Conservation (phyloP, 208 protist genomes). For the Trichomonas tenax region DNA sequence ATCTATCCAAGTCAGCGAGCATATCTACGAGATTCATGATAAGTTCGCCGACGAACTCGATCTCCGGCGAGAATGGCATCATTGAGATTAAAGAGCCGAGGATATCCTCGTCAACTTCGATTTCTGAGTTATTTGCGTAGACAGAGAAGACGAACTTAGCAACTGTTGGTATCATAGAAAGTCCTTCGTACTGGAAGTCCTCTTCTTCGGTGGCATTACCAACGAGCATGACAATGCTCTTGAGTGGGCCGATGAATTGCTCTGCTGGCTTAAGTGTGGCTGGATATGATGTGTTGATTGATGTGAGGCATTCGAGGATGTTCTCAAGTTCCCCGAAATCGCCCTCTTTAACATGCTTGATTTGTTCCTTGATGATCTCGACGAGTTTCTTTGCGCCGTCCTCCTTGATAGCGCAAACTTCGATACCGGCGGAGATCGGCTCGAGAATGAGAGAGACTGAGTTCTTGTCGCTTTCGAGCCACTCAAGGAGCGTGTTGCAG, state of each 20-base stretch:
- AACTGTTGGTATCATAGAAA: neutral
- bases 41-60: neutral
- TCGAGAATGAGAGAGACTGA: neutral
- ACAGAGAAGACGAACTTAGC: constrained; percentile 4
- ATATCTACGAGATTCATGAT: neutral
- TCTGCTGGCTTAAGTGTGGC: neutral
- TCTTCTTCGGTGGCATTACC: neutral
- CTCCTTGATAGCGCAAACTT: neutral
- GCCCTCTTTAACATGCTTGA: neutral
- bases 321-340: neutral
- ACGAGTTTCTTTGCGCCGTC: neutral
- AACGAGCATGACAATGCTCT: no score
- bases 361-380: neutral
- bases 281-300: neutral
- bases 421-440: neutral
- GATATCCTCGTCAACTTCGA: neutral
- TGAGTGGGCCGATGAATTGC: neutral
- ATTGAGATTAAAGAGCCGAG: neutral
- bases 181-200: neutral
- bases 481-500: neutral
- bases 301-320: neutral
- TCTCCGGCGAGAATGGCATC: neutral
- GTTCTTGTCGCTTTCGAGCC: neutral
- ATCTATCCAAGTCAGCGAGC: neutral
- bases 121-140: neutral